phyloP scores from a whole-genome alignment of 768 basidiomycete genomes.

The Multifurca ochricompacta region DNA sequence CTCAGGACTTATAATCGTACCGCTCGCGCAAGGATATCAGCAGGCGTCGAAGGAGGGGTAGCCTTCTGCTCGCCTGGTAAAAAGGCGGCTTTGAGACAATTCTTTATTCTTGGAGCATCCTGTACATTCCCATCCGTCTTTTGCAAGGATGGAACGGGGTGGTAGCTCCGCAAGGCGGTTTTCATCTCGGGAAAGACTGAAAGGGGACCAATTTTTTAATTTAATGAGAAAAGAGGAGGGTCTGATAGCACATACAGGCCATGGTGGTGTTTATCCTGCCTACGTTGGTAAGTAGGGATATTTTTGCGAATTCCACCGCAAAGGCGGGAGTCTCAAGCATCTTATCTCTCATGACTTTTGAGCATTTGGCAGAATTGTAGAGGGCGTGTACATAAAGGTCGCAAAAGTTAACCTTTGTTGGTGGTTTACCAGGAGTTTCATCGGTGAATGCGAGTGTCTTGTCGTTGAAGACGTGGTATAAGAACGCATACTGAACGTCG shows the following conservation, averaged over 20 bases:
- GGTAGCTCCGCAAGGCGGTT: constrained; percentile 82
- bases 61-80: constrained; percentile 61
- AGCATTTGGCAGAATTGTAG: constrained; percentile 75
- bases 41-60: constrained; percentile 63
- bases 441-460: constrained; percentile 61
- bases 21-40: constrained; percentile 59
- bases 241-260: constrained; percentile 50
- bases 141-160: constrained; percentile 84
- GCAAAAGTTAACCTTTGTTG: constrained; percentile 59
- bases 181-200: constrained; percentile 92
- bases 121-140: constrained; percentile 84
- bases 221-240: constrained; percentile 5
- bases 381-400: constrained; percentile 80
- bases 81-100: constrained; percentile 75
- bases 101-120: constrained; percentile 89
- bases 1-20: constrained; percentile 36
- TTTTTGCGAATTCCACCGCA: constrained; percentile 72
- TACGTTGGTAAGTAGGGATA: constrained; percentile 80
- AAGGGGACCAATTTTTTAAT: constrained; percentile 12
- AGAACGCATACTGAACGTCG: constrained; percentile 83
- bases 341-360: constrained; percentile 82
- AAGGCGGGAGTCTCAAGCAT: constrained; percentile 77
- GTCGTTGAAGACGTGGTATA: constrained; percentile 72
- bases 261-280: constrained; percentile 90
- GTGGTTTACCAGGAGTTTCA: constrained; percentile 39